phyloP scores from a whole-genome alignment of 257 asterid genomes.

The Rubia yunnanensis region DNA sequence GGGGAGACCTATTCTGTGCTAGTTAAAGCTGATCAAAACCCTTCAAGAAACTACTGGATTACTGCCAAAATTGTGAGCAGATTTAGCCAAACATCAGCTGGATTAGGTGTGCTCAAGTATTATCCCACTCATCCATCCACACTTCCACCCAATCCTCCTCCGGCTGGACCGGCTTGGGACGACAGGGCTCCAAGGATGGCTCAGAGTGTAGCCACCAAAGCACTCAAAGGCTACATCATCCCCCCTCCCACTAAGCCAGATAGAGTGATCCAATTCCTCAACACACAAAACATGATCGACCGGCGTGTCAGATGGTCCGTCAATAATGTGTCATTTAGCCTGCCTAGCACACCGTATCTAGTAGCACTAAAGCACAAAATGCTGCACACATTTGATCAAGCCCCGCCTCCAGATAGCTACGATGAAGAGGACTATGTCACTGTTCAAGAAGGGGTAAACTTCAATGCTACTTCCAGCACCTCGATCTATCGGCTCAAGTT shows the following conservation, averaged over 20 bases:
- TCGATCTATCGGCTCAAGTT: conserved; percentile 49
- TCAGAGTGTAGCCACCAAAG: conserved; percentile 46
- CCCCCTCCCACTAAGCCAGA: conserved; percentile 55
- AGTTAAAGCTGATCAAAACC: conserved; percentile 56
- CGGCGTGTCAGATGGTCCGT: conserved; percentile 56
- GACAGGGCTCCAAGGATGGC: conserved; percentile 33
- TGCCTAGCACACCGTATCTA: conserved; percentile 72
- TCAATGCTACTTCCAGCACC: conserved; percentile 53
- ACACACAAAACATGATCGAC: conserved; percentile 57
- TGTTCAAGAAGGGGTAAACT: conserved; percentile 13
- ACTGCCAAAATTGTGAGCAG: conserved; percentile 53
- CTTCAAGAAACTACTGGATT: conserved; percentile 75
- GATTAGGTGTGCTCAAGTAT: conserved; percentile 61
- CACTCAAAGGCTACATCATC: conserved; percentile 41
- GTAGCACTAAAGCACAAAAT: conserved; percentile 44
- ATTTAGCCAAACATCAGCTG: conserved; percentile 39
- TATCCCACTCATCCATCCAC: conserved; percentile 56
- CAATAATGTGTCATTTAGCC: conserved; percentile 58
- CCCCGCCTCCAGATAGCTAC: conserved; percentile 54
- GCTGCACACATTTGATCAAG: conserved; percentile 31
- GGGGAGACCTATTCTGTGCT: conserved; percentile 86
- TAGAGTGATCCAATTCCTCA: conserved; percentile 73
- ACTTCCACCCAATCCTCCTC: conserved; percentile 45
- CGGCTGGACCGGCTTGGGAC: conserved; percentile 60
- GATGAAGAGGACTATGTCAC: conserved; percentile 40